Evolutionary conservation across 2,329 filamentous ascomycete species (phyloP).

Genomic region (Aspergillus japonicus): DNA sequence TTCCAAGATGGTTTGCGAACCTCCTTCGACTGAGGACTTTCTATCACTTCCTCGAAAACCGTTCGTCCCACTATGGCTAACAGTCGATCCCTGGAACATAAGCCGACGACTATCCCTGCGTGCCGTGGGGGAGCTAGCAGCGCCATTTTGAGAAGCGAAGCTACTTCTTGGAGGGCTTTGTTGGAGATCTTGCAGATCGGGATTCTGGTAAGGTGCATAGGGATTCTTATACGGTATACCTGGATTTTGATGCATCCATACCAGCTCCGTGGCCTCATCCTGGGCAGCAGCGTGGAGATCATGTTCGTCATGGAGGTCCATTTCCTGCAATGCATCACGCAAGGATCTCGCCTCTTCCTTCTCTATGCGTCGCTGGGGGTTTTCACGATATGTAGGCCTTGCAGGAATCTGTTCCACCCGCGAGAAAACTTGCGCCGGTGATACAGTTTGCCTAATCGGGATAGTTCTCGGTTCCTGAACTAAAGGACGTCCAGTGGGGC

Average conservation of each 20-base stretch:
- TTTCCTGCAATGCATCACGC: constrained; percentile 56
- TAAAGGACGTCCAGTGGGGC: constrained; percentile 37
- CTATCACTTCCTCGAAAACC: background rate
- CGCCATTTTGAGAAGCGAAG: constrained; percentile 46
- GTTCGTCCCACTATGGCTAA: constrained; percentile 4
- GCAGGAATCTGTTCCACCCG: constrained; percentile 32
- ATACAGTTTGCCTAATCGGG: constrained; percentile 36
- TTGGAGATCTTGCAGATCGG: constrained; percentile 40
- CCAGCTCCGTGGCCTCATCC: constrained; percentile 62
- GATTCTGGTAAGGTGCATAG: constrained; percentile 47
- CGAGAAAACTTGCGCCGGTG: constrained; percentile 35
- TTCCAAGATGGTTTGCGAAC: background rate
- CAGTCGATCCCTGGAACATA: constrained; percentile 21
- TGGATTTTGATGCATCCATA: constrained; percentile 62
- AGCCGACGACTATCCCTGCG: constrained; percentile 20
- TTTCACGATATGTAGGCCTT: constrained; percentile 54
- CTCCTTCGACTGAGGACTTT: background rate
- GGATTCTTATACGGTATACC: constrained; percentile 50
- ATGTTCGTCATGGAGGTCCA: constrained; percentile 57
- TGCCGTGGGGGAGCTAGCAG: constrained; percentile 13
- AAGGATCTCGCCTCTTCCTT: constrained; percentile 58
- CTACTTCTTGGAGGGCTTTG: constrained; percentile 45
- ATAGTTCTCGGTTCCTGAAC: constrained; percentile 39
- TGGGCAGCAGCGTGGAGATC: constrained; percentile 58
- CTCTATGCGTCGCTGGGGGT: constrained; percentile 55